Percentiles rank a stretch among this genome's conserved stretches.
Conservation (phyloP, 768 basidiomycete species). For the Lanmaoa pseudosensibilis region DNA sequence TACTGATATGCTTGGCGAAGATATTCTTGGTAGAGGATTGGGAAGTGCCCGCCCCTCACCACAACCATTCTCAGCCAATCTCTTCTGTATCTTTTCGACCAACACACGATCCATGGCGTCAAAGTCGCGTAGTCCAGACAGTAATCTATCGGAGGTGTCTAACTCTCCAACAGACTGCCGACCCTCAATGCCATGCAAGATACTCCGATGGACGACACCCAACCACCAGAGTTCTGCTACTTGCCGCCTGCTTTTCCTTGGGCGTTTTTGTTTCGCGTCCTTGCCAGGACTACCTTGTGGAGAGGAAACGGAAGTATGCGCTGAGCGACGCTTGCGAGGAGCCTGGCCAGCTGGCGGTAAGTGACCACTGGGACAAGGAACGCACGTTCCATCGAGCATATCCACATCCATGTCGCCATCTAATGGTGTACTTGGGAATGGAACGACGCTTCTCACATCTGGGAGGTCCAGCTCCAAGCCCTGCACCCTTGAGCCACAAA, state of each 20-base stretch:
- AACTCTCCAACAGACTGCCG: constrained; percentile 5
- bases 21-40: constrained; percentile 22
- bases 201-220: constrained; percentile 37
- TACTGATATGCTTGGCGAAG: constrained; percentile 24
- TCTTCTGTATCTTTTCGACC: constrained; percentile 33
- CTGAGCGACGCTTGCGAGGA: constrained; percentile 36
- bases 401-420: constrained; percentile 24
- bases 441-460: constrained; percentile 34
- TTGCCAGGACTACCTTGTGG: constrained; percentile 16
- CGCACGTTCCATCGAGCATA: constrained; percentile 30
- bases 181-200: constrained; percentile 25
- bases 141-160: constrained; percentile 1
- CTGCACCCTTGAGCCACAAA: constrained; percentile 2
- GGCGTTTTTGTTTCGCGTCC: constrained; percentile 30
- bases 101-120: constrained; percentile 36
- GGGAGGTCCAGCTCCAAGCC: constrained; percentile 25
- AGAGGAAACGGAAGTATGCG: constrained; percentile 31
- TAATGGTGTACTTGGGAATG: constrained; percentile 37
- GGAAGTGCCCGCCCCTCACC: constrained; percentile 20
- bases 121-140: constrained; percentile 7
- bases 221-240: constrained; percentile 38
- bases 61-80: constrained; percentile 35
- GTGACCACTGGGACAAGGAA: neutral
- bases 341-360: neutral
- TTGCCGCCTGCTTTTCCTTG: constrained; percentile 33